Evolutionary conservation across 176 grass and related monocot genomes (phyloP).

Genomic region (Thinopyrum elongatum): DNA sequence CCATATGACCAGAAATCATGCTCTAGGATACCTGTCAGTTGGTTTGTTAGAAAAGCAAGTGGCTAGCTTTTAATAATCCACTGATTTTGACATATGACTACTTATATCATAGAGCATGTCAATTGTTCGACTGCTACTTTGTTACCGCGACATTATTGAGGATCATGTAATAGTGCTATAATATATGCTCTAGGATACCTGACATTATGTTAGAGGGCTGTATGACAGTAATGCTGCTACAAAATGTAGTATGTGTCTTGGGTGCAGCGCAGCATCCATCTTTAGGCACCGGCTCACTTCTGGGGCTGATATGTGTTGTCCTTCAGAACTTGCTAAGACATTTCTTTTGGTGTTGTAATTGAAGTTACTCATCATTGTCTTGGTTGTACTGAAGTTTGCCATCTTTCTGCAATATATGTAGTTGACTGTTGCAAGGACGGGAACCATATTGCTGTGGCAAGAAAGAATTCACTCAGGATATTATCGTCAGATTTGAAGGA

Average conservation of each 20-base stretch:
- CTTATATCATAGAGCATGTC: neutral
- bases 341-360: slow-evolving; percentile 6
- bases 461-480: slow-evolving; percentile 61
- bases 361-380: slow-evolving; percentile 29
- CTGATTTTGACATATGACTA: neutral
- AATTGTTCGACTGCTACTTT: neutral
- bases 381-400: slow-evolving; percentile 28
- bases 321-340: neutral
- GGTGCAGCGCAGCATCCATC: neutral
- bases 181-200: too few relatives aligned
- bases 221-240: neutral
- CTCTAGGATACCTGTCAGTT: slow-evolving; percentile 2
- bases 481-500: slow-evolving; percentile 74
- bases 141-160: slow-evolving; percentile 10
- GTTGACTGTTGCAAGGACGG: slow-evolving; percentile 75
- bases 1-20: neutral
- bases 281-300: neutral
- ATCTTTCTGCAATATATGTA: slow-evolving; percentile 39
- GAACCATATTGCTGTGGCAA: slow-evolving; percentile 71
- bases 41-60: slow-evolving; percentile 1
- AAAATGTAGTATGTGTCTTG: neutral
- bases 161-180: slow-evolving; percentile 9
- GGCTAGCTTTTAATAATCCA: neutral
- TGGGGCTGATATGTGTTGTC: neutral
- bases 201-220: neutral